Evolutionary conservation across 768 basidiomycete genomes (phyloP), one percentile per base, ranked within the genome.

Genomic region (Trametes punicea): DNA sequence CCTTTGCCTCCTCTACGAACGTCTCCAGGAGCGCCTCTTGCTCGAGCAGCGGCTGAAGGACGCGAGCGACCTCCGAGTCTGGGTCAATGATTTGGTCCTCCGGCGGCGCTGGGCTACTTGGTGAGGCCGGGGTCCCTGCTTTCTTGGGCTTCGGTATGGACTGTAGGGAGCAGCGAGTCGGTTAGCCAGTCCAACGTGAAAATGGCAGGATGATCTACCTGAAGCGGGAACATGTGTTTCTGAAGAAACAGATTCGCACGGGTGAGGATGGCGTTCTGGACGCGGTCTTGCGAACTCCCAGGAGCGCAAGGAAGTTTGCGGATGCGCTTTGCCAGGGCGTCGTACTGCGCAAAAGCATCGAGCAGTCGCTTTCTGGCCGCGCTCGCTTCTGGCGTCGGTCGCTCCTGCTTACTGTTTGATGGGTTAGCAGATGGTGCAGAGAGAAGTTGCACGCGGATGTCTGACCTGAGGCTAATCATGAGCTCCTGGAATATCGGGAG

Each of bases 1-100:
- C 80, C 70, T 86, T 88, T 6, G 96, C 96, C 69, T 98, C 93
- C 62, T 89, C 86, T 7, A 98, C 83, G 65, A 94, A 98, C 2
- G 84, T 80, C 70, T 95, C 90, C 18, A 99, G 78, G 44, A 98
- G 78, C 2, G 88, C 87, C 71, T 99, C 96, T 70, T 98, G 96
- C 71, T 98, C 94, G 15, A 98, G 79, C 11, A 98, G 74, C 2
- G 94, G 94, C 63, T 98, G 94, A 15, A 98, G 73, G 6, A 78
- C 73, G 39, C 81, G 76, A 2, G 93, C 92, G 20, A 91, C 71
- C 29, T 82, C 76, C 2, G 90, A 85, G 60, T 89, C 85, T 1
- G 81, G 78, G 62, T 87, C 86, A 58, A 83, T 73, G 41, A 63
- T 51, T 20, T 66, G 64, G 51, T 55, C 52, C 38, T 67, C 57